phyloP scores from a whole-genome alignment of 768 basidiomycete species.

The Leccinellum luteum region DNA sequence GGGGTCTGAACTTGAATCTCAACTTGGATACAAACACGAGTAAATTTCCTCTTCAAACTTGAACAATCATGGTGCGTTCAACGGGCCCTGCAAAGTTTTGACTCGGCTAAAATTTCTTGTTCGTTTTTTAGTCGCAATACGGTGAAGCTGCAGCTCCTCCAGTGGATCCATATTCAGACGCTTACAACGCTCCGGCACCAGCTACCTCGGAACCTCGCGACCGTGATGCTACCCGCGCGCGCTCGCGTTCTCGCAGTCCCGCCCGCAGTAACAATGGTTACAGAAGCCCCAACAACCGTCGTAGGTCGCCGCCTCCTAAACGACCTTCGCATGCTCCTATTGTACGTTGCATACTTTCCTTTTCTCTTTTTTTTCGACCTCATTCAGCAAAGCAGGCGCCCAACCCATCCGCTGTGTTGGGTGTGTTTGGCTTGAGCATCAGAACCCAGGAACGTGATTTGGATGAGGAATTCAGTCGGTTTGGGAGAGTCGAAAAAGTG shows the following conservation, averaged over 20 bases:
- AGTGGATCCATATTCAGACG: conserved; percentile 81
- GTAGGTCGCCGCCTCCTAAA: conserved; percentile 59
- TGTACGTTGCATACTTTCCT: conserved; percentile 43
- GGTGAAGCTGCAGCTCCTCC: conserved; percentile 55
- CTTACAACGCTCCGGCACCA: conserved; percentile 66
- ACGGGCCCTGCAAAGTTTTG: conserved; percentile 1
- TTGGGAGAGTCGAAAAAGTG: conserved; percentile 90
- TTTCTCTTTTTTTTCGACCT: conserved; percentile 24
- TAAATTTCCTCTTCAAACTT: conserved; percentile 41
- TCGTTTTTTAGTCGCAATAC: conserved; percentile 49
- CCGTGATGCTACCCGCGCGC: conserved; percentile 59
- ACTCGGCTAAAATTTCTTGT: conserved; percentile 2
- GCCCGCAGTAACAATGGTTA: conserved; percentile 51
- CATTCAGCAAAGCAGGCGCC: conserved; percentile 66
- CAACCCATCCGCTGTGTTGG: conserved; percentile 84
- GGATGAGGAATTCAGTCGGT: conserved; percentile 89
- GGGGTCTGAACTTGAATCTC: conserved; percentile 28
- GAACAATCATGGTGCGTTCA: conserved; percentile 67
- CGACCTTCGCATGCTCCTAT: conserved; percentile 71
- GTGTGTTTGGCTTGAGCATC: conserved; percentile 98
- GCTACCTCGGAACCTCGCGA: conserved; percentile 45
- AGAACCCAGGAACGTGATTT: conserved; percentile 91
- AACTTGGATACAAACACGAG: conserved; percentile 42
- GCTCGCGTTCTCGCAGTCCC: conserved; percentile 76
- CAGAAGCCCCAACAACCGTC: conserved; percentile 56